Conservation (phyloP, 768 basidiomycete species). For the Sutorius australiensis region DNA sequence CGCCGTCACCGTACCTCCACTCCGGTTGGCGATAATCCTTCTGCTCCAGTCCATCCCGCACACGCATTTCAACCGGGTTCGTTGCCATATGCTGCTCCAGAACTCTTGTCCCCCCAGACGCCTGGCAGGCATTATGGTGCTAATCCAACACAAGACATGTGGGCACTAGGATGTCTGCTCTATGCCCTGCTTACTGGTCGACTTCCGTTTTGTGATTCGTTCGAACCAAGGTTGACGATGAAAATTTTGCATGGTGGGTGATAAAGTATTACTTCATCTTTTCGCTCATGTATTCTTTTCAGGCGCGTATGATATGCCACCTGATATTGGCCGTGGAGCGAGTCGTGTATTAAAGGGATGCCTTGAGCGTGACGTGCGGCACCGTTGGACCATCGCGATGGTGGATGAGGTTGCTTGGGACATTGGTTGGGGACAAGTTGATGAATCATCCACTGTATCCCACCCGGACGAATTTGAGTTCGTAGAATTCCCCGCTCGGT, state of each 20-base stretch:
- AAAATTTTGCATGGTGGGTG: constrained; percentile 80
- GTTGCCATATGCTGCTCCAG: constrained; percentile 87
- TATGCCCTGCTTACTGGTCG: constrained; percentile 79
- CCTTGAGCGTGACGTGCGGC: constrained; percentile 55
- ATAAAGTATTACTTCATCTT: constrained; percentile 12
- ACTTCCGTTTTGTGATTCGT: constrained; percentile 87
- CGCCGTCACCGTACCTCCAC: constrained; percentile 50
- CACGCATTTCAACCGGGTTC: constrained; percentile 71
- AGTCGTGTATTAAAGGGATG: constrained; percentile 77
- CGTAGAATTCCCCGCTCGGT: constrained; percentile 16
- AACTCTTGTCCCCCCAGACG: constrained; percentile 66
- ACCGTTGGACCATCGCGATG: constrained; percentile 77
- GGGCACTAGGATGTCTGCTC: constrained; percentile 91
- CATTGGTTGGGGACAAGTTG: constrained; percentile 61
- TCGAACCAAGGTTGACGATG: constrained; percentile 87
- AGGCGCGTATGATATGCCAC: constrained; percentile 64
- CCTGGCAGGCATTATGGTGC: constrained; percentile 31
- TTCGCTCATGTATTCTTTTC: constrained; percentile 9
- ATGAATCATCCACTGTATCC: constrained; percentile 31
- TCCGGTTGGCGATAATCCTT: constrained; percentile 34
- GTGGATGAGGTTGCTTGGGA: constrained; percentile 81
- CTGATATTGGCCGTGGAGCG: constrained; percentile 54
- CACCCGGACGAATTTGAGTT: constrained; percentile 30
- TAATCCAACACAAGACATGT: constrained; percentile 85
- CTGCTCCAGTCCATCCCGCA: constrained; percentile 30